A percentile compares a stretch with the other conserved stretches of the same genome.
Conservation (phyloP, 139 green algal species). For the Chlamydomonas eustigma region DNA sequence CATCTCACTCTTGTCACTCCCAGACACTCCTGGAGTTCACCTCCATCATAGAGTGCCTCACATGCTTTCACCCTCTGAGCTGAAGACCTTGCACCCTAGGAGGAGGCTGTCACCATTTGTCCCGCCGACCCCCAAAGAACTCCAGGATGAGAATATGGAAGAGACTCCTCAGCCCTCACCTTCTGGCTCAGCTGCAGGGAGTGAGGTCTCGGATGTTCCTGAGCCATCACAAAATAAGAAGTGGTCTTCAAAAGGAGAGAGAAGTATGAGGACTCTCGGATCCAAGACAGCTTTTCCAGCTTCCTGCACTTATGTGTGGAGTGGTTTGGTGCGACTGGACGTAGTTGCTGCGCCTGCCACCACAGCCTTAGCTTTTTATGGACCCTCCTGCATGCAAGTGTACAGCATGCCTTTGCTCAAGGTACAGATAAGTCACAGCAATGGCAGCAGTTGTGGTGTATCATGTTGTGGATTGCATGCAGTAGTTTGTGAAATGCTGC, state of each 20-base stretch:
- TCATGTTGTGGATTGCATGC: too few species aligned
- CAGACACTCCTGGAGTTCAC: conserved; percentile 93
- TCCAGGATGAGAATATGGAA: conserved; percentile 4
- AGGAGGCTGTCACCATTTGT: conserved; percentile 52
- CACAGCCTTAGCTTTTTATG: conserved; percentile 61
- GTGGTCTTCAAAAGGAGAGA: background rate
- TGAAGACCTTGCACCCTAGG: conserved; percentile 72
- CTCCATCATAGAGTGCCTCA: conserved; percentile 88
- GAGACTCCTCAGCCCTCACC: background rate
- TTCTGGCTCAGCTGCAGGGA: background rate
- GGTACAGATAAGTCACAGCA: too few species aligned
- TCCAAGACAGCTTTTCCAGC: background rate
- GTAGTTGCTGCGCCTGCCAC: conserved; percentile 49
- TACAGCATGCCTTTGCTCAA: conserved; percentile 17
- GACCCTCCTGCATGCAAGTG: conserved; percentile 27
- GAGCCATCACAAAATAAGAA: background rate
- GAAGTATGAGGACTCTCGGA: background rate
- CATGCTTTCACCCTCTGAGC: conserved; percentile 72
- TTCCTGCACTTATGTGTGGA: conserved; percentile 47
- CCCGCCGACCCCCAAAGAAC: conserved; percentile 40
- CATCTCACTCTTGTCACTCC: background rate
- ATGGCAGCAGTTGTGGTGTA: background rate
- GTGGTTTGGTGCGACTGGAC: conserved; percentile 67
- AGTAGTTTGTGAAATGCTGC: too few species aligned
- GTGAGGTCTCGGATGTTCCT: background rate